phyloP scores from a whole-genome alignment of 306 rosid species.

The Vachellia collinsii region DNA sequence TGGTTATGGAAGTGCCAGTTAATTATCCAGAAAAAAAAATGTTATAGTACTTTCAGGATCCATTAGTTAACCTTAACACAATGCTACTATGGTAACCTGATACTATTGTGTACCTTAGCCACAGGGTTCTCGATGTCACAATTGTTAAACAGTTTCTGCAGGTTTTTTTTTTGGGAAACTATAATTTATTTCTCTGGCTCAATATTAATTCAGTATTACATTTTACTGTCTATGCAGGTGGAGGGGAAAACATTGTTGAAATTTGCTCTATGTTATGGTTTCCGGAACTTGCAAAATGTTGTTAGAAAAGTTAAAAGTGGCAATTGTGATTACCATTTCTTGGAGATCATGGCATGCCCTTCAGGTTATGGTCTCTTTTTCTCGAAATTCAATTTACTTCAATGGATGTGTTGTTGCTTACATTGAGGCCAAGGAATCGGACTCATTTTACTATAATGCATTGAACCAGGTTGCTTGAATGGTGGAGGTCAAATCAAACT shows the following conservation, averaged over 20 bases:
- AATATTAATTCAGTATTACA: not conserved
- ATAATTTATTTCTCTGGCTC: constrained; percentile 27
- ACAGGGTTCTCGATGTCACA: not conserved
- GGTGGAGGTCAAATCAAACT: constrained; percentile 98
- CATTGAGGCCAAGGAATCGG: not conserved
- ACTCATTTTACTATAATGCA: constrained; percentile 17
- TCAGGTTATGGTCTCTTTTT: constrained; percentile 58
- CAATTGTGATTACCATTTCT: constrained; percentile 82
- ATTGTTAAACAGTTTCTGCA: not conserved
- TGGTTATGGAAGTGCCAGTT: constrained; percentile 17
- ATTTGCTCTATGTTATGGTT: constrained; percentile 90
- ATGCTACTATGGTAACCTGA: not conserved
- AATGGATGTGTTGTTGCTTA: constrained; percentile 1
- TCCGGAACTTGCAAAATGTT: constrained; percentile 83
- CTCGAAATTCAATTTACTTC: constrained; percentile 13
- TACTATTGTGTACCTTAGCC: not conserved
- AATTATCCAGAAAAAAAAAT: constrained; percentile 2
- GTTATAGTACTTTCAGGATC: constrained; percentile 18
- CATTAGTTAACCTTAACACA: not conserved
- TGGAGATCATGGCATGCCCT: constrained; percentile 99
- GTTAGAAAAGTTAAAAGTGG: constrained; percentile 78
- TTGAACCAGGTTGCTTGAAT: constrained; percentile 82
- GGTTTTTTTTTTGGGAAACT: not conserved
- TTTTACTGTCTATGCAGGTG: constrained; percentile 55
- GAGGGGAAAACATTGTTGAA: constrained; percentile 76